Evolutionary conservation across 1,284 basidiomycete genomes (phyloP), one percentile per base, ranked within the genome.

Genomic region (Mycena citricolor): DNA sequence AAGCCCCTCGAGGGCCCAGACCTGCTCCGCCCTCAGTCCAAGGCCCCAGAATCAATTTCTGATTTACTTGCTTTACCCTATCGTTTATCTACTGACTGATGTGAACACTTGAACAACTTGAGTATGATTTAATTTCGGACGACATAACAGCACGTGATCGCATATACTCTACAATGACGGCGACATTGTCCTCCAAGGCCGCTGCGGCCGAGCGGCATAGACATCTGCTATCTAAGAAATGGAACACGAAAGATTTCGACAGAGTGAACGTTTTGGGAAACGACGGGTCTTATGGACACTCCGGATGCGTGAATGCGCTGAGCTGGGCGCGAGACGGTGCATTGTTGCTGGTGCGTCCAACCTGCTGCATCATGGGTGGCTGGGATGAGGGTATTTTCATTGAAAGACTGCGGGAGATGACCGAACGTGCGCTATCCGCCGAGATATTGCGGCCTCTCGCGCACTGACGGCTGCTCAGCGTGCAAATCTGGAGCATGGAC

Each of bases 281-380:
- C 20, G 52, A 54, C 21, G 32, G 29, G 13, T 42, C 35, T 3
- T 40, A 53, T 22, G 52, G 52, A 2, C 52, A 54, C 31, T 28
- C 42, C 2, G 52, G 85, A 39, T 93, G 90, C 55, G 86, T 94
- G 13, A 94, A 94, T 60, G 89, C 92, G 8, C 61, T 94, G 12
- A 85, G 81, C 47, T 95, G 92, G 92, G 81, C 83, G 2, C 73
- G 74, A 42, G 79, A 85, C 49, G 92, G 91, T 1, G 73, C 81
- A 40, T 63, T 84, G 5, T 69, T 94, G 24, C 66, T 94, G 32
- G 48, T 45, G 25, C 22, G 43, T 17, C 14, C n/a, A n/a, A n/a
- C n/a, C n/a, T n/a, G n/a, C n/a, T 32, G 10, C 8, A 32, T 17
- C 31, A 21, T 14, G 19, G n/a, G 29, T 17, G 7, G n/a, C 8